Base-by-base conservation (phyloP, 2,329 filamentous ascomycete genomes). In the Zymoseptoria passerinii region DNA sequence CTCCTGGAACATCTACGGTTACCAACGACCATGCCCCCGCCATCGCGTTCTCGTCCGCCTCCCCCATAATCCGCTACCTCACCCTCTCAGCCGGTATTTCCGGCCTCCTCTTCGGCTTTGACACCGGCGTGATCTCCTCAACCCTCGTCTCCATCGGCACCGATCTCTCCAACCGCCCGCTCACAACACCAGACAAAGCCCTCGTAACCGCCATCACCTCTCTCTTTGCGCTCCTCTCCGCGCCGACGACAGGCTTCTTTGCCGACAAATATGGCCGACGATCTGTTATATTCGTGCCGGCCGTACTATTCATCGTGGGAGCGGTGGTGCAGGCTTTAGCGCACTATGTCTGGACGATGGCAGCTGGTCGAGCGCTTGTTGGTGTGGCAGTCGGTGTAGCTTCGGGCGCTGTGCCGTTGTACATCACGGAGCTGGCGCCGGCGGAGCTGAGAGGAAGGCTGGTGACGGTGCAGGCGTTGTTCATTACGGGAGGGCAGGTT, bases 401-500 rank as follows among this genome's bases (percentile, higher is more conserved):
- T 8, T 90, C 86, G 69, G 88, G 60, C n/a, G 88, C 95, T 3
- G 87, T 90, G 28, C 92, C 92, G 51, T 73, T 96, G 66, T 80
- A 76, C 55, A 67, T 70, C 54, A 63, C 64, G 5, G 68, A 70
- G 55, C 59, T 69, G 16, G 63, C 67, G 10, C 67, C 67, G 7
- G 64, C 65, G 7, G 62, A 63, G 55, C 48, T 88, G 61, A 79
- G 92, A 56, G 92, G 92, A 13, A 78, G 88, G 48, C 77, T 97
- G 48, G 88, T 96, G 3, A 95, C 90, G 0, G 82, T 94, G 57
- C 86, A 90, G 59, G 84, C 87, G 27, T 76, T 96, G 20, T 91
- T 95, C 65, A 87, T 96, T 58, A 96, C 92, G 0, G 78, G 89
- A 9, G 92, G 92, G 0, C 92, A 96, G 74, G 89, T 96, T 1